Evolutionary conservation across 345 rosid species (phyloP), one percentile per base, ranked within the genome.

Genomic region (Conringia planisiliqua): DNA sequence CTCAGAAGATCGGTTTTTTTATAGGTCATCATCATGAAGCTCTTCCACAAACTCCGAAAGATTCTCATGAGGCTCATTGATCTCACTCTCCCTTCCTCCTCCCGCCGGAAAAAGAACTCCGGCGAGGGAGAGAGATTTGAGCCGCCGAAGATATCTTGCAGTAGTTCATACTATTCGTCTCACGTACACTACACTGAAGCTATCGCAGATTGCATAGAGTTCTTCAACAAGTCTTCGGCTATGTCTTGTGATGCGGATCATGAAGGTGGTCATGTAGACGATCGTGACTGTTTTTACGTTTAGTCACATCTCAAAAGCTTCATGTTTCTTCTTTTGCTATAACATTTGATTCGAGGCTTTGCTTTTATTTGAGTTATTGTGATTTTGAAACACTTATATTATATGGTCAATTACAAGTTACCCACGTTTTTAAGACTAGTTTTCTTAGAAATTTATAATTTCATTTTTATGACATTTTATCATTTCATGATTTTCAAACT

Each of bases 161-260:
- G 95, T 85, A 89, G 90, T 29, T 72, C 78, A 0, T 86, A 87
- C 63, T 90, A 90, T 85, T 93, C 98, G 0, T 88, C 98, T 14
- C 93, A 89, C 4, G 74, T 90, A 4, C 97, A 93, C 36, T 89
- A 93, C 67, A 80, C 76, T 4, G 97, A 90, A 75, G 97, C 98
- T 39, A 86, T 90, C n/a, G 90, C 97, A 0, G 98, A 90, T 75
- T 93, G 98, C 78, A 93, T 93, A 24, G 98, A 89, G 92, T 93
- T 93, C 83, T 86, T 93, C 72, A 93, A 90, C 66, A 89, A 87
- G 88, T 88, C 98, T 4, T 85, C 96, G 1, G 84, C 86, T 70
- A 86, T 58, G 66, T 89, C 84, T 57, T 90, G 80, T 42, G 91
- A 83, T 29, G 63, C 69, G 40, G 80, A 85, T 43, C 83, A 85